Percentiles rank a stretch among this genome's conserved stretches.
These are phyloP conservation scores for Arthrobotrys pseudoclavata DNA, from an alignment of 2,329 filamentous ascomycete genomes.

Conservation along the genomic window DNA sequence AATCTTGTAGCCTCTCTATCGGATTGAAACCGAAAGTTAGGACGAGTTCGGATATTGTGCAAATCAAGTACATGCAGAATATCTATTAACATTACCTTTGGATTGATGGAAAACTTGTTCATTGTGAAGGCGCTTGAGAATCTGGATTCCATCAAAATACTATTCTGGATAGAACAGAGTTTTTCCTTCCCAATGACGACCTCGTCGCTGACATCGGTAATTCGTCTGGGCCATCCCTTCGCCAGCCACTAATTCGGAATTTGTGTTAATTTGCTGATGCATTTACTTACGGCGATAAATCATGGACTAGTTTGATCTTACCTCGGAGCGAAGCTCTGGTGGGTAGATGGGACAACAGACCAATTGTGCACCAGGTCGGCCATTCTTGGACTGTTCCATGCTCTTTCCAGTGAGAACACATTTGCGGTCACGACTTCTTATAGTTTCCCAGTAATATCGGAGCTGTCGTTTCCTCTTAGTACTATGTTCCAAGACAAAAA, in stretches of 20 bases:
- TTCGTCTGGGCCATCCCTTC: background rate
- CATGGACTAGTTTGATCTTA: background rate
- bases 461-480: background rate
- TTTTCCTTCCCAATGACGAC: conserved; percentile 33
- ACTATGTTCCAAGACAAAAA: background rate
- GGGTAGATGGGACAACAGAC: conserved; percentile 33
- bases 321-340: conserved; percentile 29
- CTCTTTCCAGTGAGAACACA: conserved; percentile 31
- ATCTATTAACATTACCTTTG: conserved; percentile 14
- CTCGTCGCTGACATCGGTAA: conserved; percentile 14
- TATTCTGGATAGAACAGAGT: conserved; percentile 40
- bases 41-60: background rate
- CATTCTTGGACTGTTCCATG: background rate
- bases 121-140: conserved; percentile 18
- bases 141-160: conserved; percentile 22
- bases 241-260: conserved; percentile 18
- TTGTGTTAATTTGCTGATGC: background rate
- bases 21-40: background rate
- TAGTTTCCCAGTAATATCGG: conserved; percentile 17
- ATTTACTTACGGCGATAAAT: background rate
- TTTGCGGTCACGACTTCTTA: conserved; percentile 21
- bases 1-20: conserved; percentile 33
- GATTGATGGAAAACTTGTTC: conserved; percentile 37
- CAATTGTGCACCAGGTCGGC: background rate
- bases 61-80: too few species aligned